phyloP scores from a whole-genome alignment of 495 filamentous ascomycete genomes.

The Diplogelasinospora grovesii region DNA sequence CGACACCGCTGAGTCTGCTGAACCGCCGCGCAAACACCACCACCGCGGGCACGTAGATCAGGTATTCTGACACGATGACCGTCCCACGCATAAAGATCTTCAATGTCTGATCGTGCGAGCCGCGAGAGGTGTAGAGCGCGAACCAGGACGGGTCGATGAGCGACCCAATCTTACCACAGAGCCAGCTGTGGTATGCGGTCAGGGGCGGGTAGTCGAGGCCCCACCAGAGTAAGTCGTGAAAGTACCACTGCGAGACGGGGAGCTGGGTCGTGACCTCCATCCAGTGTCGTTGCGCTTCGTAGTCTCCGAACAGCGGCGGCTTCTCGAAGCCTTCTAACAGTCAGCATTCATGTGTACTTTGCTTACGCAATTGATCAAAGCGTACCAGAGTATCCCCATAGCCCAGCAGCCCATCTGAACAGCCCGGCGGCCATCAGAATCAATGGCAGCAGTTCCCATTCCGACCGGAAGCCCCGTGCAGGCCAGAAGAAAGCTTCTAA shows the following conservation, averaged over 20 bases:
- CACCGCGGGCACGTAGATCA: conserved; percentile 78
- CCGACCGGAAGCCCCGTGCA: conserved; percentile 70
- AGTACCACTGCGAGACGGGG: conserved; percentile 92
- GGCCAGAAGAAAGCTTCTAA: conserved; percentile 90
- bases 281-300: conserved; percentile 97
- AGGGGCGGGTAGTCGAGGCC: conserved; percentile 95
- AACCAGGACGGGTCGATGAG: conserved; percentile 81
- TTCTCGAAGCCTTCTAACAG: conserved; percentile 60
- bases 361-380: not conserved
- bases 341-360: no score
- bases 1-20: conserved; percentile 61
- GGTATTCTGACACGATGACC: conserved; percentile 81
- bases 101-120: conserved; percentile 65
- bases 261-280: conserved; percentile 92
- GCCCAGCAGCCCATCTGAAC: conserved; percentile 83
- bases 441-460: conserved; percentile 87
- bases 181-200: conserved; percentile 96
- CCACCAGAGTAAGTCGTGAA: conserved; percentile 95
- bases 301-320: conserved; percentile 92
- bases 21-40: conserved; percentile 77
- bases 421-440: conserved; percentile 86
- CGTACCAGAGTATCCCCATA: conserved; percentile 92
- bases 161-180: conserved; percentile 77
- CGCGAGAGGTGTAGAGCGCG: conserved; percentile 75
- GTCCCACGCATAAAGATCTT: conserved; percentile 96